phyloP scores from a whole-genome alignment of 306 rosid species.

The Fragaria iinumae region DNA sequence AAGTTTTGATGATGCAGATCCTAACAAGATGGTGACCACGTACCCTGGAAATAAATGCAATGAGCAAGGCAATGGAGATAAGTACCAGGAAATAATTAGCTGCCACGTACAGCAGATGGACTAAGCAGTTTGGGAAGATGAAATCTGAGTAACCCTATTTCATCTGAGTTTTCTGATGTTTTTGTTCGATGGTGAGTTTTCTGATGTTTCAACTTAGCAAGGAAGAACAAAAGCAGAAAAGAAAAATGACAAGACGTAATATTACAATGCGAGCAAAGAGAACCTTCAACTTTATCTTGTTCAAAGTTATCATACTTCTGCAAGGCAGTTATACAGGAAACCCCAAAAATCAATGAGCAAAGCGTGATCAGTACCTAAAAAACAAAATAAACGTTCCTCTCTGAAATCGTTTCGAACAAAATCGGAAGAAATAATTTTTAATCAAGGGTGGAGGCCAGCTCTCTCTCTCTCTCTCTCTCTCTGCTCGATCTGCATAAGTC shows the following conservation, averaged over 20 bases:
- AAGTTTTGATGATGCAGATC: background rate
- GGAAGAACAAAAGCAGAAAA: background rate
- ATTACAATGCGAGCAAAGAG: background rate
- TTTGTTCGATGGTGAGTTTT: too few species aligned
- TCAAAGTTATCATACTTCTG: background rate
- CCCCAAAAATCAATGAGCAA: constrained; percentile 4
- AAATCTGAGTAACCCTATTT: background rate
- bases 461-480: too few species aligned
- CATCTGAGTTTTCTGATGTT: background rate
- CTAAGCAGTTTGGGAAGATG: background rate
- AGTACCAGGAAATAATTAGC: background rate
- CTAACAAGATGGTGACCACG: background rate
- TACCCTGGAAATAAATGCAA: background rate
- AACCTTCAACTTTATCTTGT: background rate
- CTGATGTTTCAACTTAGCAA: background rate
- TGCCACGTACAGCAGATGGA: background rate
- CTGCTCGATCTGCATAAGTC: background rate
- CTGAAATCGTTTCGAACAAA: background rate
- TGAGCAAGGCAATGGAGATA: background rate
- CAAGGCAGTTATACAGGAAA: background rate
- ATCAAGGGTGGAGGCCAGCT: background rate
- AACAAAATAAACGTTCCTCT: constrained; percentile 6
- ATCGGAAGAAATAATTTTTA: background rate
- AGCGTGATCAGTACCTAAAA: background rate
- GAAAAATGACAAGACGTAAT: background rate